Conservation (phyloP, 2,329 filamentous ascomycete species). For the Botrytis sinoallii region DNA sequence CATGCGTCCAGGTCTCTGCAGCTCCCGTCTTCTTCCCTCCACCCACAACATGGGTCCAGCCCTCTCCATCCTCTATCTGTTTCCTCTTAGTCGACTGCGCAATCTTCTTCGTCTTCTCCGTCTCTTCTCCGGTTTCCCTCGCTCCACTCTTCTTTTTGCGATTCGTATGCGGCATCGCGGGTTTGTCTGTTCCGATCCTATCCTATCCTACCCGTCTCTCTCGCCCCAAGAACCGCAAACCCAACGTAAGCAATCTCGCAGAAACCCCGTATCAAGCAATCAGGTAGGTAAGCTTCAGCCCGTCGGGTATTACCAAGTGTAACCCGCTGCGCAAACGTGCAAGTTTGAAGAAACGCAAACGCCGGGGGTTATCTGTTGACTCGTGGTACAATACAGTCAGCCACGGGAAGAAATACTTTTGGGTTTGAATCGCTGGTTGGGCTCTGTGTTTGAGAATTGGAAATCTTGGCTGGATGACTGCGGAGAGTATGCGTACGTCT, state of each 20-base stretch:
- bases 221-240: background rate
- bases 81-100: slow-evolving; percentile 33
- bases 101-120: slow-evolving; percentile 21
- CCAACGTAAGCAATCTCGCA: background rate
- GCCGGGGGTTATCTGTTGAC: background rate
- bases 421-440: background rate
- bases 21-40: slow-evolving; percentile 20
- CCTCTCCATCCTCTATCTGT: slow-evolving; percentile 35
- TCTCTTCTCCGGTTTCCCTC: background rate
- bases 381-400: background rate
- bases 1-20: slow-evolving; percentile 22
- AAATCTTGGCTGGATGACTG: background rate
- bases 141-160: slow-evolving; percentile 30
- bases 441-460: background rate
- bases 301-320: background rate
- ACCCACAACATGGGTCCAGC: slow-evolving; percentile 38
- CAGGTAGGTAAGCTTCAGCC: background rate
- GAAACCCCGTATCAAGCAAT: background rate
- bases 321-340: background rate
- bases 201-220: background rate
- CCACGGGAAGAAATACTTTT: background rate
- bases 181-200: background rate
- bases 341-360: background rate
- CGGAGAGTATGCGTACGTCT: background rate
- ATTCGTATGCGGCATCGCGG: slow-evolving; percentile 32